A percentile compares a stretch with the other conserved stretches of the same genome.
These are phyloP conservation scores for Ustilago tritici DNA, from an alignment of 1,284 basidiomycete species.

Conservation along the genomic window DNA sequence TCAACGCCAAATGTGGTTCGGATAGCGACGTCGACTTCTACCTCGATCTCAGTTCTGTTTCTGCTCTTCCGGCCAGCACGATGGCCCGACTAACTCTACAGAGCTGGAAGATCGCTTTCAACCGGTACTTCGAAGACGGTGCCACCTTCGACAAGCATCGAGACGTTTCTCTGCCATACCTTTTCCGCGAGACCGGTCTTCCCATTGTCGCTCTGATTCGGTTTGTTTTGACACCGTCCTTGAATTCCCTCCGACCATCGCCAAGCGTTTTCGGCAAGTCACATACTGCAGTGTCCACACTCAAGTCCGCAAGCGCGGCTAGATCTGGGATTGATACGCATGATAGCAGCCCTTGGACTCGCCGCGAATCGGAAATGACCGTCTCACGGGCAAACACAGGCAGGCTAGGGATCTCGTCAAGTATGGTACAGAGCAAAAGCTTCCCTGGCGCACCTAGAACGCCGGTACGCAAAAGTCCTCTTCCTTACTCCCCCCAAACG, in stretches of 20 bases:
- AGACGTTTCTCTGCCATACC: constrained; percentile 3
- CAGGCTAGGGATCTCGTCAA: neutral
- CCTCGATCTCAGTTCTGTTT: constrained; percentile 30
- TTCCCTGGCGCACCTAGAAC: constrained; percentile 13
- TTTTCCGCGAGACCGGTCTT: constrained; percentile 27
- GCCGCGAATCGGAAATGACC: constrained; percentile 18
- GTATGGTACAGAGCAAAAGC: constrained; percentile 25
- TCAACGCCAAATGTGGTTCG: too few species aligned
- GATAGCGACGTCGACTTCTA: constrained; percentile 1
- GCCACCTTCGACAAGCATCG: neutral
- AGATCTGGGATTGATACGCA: neutral
- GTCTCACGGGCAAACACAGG: constrained; percentile 1
- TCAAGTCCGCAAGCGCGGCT: neutral
- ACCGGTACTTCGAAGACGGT: neutral
- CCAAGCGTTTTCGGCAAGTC: neutral
- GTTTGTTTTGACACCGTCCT: neutral
- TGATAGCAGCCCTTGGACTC: constrained; percentile 16
- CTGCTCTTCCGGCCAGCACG: constrained; percentile 1
- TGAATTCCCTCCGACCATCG: neutral
- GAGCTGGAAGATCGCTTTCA: constrained; percentile 27
- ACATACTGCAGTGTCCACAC: neutral
- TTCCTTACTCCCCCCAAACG: constrained; percentile 13
- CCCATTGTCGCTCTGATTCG: constrained; percentile 26
- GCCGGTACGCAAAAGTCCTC: constrained; percentile 12
- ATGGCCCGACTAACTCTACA: constrained; percentile 20